Evolutionary conservation across 1,284 basidiomycete species (phyloP).

Genomic region (Volvariella surrecta): DNA sequence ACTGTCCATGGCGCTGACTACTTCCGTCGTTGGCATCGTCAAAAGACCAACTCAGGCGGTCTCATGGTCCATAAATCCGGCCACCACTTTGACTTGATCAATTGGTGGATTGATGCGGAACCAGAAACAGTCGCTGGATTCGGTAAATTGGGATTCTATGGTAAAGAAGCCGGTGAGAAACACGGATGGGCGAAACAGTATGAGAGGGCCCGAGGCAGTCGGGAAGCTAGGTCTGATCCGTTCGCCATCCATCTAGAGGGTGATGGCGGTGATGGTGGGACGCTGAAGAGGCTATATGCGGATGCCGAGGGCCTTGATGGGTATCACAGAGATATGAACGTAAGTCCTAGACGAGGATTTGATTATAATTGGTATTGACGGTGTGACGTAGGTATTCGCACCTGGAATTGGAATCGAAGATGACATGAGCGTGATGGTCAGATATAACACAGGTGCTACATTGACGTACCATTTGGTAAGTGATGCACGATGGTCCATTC

Average conservation of each 20-base stretch:
- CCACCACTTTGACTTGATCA: slow-evolving; percentile 44
- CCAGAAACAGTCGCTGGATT: slow-evolving; percentile 43
- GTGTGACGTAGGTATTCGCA: slow-evolving; percentile 32
- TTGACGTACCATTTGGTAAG: slow-evolving; percentile 44
- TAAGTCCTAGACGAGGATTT: slow-evolving; percentile 11
- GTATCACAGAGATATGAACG: slow-evolving; percentile 33
- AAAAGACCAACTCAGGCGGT: slow-evolving; percentile 42
- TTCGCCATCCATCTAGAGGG: slow-evolving; percentile 43
- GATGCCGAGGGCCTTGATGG: slow-evolving; percentile 37
- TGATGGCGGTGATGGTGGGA: too few relatives aligned
- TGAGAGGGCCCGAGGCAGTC: slow-evolving; percentile 33
- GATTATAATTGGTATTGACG: background rate
- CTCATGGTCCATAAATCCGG: slow-evolving; percentile 47
- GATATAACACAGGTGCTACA: slow-evolving; percentile 39
- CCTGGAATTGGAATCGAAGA: slow-evolving; percentile 46
- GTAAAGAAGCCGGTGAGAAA: slow-evolving; percentile 34
- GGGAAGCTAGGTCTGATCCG: slow-evolving; percentile 36
- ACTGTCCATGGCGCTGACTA: slow-evolving; percentile 50
- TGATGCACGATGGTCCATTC: slow-evolving; percentile 2
- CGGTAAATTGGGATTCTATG: slow-evolving; percentile 42
- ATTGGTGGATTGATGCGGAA: slow-evolving; percentile 47
- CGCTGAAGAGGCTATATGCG: slow-evolving; percentile 36
- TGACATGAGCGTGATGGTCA: slow-evolving; percentile 44
- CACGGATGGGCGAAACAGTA: slow-evolving; percentile 44
- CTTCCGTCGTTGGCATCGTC: slow-evolving; percentile 45